Evolutionary conservation across 1,284 basidiomycete species (phyloP).

Genomic region (Austropuccinia psidii): DNA sequence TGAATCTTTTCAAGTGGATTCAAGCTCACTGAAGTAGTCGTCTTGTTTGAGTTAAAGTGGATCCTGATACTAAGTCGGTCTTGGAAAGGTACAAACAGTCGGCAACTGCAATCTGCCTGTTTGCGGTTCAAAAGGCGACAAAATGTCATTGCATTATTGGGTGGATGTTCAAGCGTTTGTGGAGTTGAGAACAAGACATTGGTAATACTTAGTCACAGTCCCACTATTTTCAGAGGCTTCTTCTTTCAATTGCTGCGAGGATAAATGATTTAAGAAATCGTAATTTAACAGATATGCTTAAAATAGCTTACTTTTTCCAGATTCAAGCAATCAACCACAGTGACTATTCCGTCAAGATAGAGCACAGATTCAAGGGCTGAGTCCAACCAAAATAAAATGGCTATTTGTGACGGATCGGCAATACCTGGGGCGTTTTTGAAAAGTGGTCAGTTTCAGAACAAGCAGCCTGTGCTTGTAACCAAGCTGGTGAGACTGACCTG

Average conservation of each 20-base stretch:
- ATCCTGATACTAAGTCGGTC: slow-evolving; percentile 12
- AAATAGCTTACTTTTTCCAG: slow-evolving; percentile 15
- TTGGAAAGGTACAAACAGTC: slow-evolving; percentile 32
- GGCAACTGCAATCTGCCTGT: slow-evolving; percentile 30
- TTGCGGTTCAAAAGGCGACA: too few species aligned
- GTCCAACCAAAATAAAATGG: slow-evolving; percentile 34
- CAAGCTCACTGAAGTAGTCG: slow-evolving; percentile 1
- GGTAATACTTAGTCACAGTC: slow-evolving; percentile 26
- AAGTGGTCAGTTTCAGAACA: background rate
- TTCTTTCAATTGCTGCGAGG: slow-evolving; percentile 27
- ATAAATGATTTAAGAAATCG: background rate
- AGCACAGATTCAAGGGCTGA: slow-evolving; percentile 32
- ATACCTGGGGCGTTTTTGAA: slow-evolving; percentile 2
- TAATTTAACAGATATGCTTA: background rate
- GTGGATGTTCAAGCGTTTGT: background rate
- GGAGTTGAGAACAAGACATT: background rate
- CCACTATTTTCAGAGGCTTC: slow-evolving; percentile 12
- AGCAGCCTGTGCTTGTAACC: too few species aligned
- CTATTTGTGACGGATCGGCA: slow-evolving; percentile 37
- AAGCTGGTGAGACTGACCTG: slow-evolving; percentile 8
- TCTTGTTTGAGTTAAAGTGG: background rate
- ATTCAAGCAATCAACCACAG: slow-evolving; percentile 28
- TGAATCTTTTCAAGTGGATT: background rate
- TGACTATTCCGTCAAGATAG: slow-evolving; percentile 34
- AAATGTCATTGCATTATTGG: too few species aligned